Conservation (phyloP, 2,329 filamentous ascomycete species). For the Coleophoma crateriformis region DNA sequence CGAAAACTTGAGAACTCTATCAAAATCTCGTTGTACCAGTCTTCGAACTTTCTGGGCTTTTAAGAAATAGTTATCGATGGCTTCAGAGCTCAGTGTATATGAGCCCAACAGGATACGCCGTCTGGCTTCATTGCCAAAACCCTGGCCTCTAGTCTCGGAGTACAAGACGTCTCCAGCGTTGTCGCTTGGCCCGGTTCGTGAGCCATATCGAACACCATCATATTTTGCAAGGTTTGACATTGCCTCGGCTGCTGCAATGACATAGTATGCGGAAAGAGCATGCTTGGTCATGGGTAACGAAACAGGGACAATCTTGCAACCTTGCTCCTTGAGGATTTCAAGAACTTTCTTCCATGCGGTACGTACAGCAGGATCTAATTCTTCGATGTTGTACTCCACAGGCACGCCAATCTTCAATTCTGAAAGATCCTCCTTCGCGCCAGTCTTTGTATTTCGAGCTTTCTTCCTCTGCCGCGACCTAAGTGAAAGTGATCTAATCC, state of each 20-base stretch:
- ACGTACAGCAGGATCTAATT: slow-evolving; percentile 66
- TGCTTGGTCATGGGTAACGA: slow-evolving; percentile 78
- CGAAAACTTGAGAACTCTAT: slow-evolving; percentile 63
- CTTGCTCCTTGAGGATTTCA: slow-evolving; percentile 51
- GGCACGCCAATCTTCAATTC: slow-evolving; percentile 48
- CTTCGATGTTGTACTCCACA: slow-evolving; percentile 81
- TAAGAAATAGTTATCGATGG: slow-evolving; percentile 94
- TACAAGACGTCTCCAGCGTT: slow-evolving; percentile 65
- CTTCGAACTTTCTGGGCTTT: slow-evolving; percentile 85
- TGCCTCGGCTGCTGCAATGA: slow-evolving; percentile 91
- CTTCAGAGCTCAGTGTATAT: slow-evolving; percentile 83
- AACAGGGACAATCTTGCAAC: slow-evolving; percentile 68
- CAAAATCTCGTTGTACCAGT: slow-evolving; percentile 81
- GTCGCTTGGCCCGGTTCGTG: slow-evolving; percentile 33
- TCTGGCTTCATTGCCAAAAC: slow-evolving; percentile 81
- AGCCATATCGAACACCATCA: slow-evolving; percentile 89
- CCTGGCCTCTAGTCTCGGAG: slow-evolving; percentile 64
- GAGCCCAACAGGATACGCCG: slow-evolving; percentile 83
- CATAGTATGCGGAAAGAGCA: slow-evolving; percentile 89
- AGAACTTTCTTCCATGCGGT: slow-evolving; percentile 64
- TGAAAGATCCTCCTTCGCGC: neutral
- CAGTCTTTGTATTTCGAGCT: too few species aligned
- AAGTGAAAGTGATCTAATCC: too few species aligned
- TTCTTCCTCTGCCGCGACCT: too few species aligned
- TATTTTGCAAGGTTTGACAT: slow-evolving; percentile 96